Base-by-base conservation (phyloP, 768 basidiomycete genomes). In the Trametes coccinea region DNA sequence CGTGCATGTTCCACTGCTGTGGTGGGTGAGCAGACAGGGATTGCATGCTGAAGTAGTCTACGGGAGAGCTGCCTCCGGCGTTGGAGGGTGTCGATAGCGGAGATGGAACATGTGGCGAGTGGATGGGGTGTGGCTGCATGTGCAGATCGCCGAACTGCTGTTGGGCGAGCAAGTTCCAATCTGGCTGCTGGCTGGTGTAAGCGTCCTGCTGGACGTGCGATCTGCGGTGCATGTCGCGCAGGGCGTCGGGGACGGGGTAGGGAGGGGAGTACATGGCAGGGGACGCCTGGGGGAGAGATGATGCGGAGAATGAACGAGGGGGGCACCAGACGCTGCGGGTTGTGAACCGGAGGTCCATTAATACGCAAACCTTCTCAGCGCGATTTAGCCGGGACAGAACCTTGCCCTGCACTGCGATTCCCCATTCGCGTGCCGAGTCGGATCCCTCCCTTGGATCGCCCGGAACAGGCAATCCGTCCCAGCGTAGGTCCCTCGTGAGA, bases 221-320 rank as follows among this genome's bases (percentile, higher is more conserved):
- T 64, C 58, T 40, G 27, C 43, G 53, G 37, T 59, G 54, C 48
- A 60, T 56, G 54, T 33, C 22, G 53, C 39, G 62, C 43, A 45
- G 62, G 46, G 11, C 29, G 62, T 59, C 44, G 58, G 44, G 62
- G 44, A 30, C 9, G 43, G 47, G 62, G 39, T 60, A 64, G 53
- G 48, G 33, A 6, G 56, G 48, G 50, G 34, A 43, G 62, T 60
- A 64, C 62, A 64, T 64, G 43, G 58, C 50, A 7, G 48, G 62
- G 62, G 54, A 39, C 62, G 58, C 43, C 43, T 44, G 53, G 53
- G 41, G 62, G 56, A 53, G 22, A 54, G 62, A 55, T 64, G 58
- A 40, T 56, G 62, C 62, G 62, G 62, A 64, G 62, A 59, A 17
- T 59, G 62, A 63, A 60, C 53, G 57, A 41, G 49, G 62, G 62